A percentile compares a stretch with the other conserved stretches of the same genome.
Conservation (phyloP, 441 rosid genomes). For the Capsella rubella region DNA sequence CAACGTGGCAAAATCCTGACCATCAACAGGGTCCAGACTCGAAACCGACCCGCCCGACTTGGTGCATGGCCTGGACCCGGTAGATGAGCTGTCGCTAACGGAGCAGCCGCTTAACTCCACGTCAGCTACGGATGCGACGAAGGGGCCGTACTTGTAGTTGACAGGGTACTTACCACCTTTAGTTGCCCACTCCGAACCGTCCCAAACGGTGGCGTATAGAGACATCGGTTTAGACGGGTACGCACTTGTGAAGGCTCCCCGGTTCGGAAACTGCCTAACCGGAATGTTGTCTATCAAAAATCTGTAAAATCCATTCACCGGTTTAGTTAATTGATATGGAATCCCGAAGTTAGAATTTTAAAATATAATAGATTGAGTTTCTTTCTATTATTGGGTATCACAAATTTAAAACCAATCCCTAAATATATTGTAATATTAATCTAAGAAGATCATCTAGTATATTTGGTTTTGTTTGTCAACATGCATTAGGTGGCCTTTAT, state of each 20-base stretch:
- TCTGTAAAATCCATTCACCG: constrained; percentile 48
- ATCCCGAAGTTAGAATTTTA: background rate
- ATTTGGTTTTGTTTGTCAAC: background rate
- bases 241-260: constrained; percentile 48
- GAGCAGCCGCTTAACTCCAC: constrained; percentile 65
- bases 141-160: constrained; percentile 78
- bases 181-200: constrained; percentile 96
- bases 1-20: constrained; percentile 62
- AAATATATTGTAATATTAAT: constrained; percentile 11
- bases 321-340: background rate
- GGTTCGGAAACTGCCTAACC: constrained; percentile 64
- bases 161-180: constrained; percentile 94
- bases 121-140: constrained; percentile 66
- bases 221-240: constrained; percentile 89
- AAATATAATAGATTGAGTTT: background rate
- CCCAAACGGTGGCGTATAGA: constrained; percentile 80
- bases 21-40: constrained; percentile 71
- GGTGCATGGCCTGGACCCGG: constrained; percentile 47
- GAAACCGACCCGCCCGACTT: constrained; percentile 56
- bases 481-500: background rate
- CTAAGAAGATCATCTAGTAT: background rate
- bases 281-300: constrained; percentile 82
- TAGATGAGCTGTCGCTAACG: constrained; percentile 39
- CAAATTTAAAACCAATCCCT: background rate
- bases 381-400: background rate